phyloP scores from a whole-genome alignment of 345 rosid genomes.

The Linum lewisii region DNA sequence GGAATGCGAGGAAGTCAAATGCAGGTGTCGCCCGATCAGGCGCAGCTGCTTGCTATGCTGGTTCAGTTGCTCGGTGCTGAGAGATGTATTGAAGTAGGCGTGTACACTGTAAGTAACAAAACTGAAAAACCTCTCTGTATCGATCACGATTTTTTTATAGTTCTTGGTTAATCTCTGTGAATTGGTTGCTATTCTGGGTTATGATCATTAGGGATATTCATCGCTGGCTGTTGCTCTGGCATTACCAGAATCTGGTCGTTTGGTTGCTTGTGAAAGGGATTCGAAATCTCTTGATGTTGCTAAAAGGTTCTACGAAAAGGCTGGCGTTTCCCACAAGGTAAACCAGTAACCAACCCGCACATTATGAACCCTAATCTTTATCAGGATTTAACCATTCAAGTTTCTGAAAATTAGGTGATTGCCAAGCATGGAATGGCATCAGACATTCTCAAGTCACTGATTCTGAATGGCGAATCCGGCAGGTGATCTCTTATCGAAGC shows the following conservation, averaged over 20 bases:
- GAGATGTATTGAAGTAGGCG: constrained; percentile 85
- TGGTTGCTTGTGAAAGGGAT: constrained; percentile 92
- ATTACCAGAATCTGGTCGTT: constrained; percentile 63
- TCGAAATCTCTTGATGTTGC: constrained; percentile 64
- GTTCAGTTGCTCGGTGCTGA: constrained; percentile 73
- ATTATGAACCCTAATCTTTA: no score
- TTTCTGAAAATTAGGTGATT: constrained; percentile 40
- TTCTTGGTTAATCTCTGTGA: not conserved
- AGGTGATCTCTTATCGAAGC: constrained; percentile 29
- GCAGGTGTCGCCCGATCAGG: constrained; percentile 99
- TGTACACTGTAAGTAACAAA: constrained; percentile 69
- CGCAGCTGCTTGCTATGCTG: constrained; percentile 83
- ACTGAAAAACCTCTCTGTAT: not conserved
- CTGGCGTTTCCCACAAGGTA: constrained; percentile 81
- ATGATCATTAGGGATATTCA: constrained; percentile 95
- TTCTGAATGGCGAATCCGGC: constrained; percentile 63
- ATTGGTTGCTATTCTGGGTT: no score
- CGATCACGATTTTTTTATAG: not conserved
- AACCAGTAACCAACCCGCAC: no score
- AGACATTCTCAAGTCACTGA: constrained; percentile 50
- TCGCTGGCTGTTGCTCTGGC: constrained; percentile 83
- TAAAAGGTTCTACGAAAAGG: constrained; percentile 57
- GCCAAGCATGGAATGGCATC: constrained; percentile 69
- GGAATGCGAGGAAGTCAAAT: constrained; percentile 71
- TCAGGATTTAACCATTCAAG: not conserved